phyloP scores from a whole-genome alignment of 169 alveolate species.

The Plasmodium reichenowi region DNA sequence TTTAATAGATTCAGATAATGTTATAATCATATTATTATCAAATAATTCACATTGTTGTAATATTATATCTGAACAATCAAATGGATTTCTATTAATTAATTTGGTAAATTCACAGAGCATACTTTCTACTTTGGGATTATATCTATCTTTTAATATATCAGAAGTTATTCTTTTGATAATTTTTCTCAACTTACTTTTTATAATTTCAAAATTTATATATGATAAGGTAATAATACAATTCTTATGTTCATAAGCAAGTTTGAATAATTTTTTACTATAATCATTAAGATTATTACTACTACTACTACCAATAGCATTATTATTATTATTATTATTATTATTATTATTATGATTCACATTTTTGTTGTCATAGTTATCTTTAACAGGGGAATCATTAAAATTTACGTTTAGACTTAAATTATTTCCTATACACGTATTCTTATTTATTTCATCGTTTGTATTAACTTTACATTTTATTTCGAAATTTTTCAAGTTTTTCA shows the following conservation, averaged over 20 bases:
- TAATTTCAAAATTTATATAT: slow-evolving; percentile 17
- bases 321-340: not conserved
- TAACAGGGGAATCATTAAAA: not conserved
- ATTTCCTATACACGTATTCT: not conserved
- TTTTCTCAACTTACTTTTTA: slow-evolving; percentile 38
- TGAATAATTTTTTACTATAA: too few species aligned
- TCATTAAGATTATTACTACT: not conserved
- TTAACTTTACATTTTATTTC: not conserved
- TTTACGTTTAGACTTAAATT: not conserved
- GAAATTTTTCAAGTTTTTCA: not conserved
- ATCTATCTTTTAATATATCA: slow-evolving; percentile 56
- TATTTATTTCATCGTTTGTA: not conserved
- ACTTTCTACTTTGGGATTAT: slow-evolving; percentile 33
- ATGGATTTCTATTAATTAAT: slow-evolving; percentile 49
- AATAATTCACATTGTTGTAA: slow-evolving; percentile 57
- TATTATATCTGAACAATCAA: slow-evolving; percentile 27
- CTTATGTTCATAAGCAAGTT: not conserved
- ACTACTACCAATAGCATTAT: not conserved
- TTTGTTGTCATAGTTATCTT: not conserved
- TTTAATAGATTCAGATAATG: slow-evolving; percentile 60
- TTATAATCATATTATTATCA: slow-evolving; percentile 64
- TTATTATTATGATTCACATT: too few species aligned
- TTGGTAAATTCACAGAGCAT: slow-evolving; percentile 12
- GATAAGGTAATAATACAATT: not conserved
- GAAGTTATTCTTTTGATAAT: slow-evolving; percentile 53